Percentiles rank a stretch among this genome's conserved stretches.
Conservation (phyloP, 805 yeast species). For the Candida loeiensis region DNA sequence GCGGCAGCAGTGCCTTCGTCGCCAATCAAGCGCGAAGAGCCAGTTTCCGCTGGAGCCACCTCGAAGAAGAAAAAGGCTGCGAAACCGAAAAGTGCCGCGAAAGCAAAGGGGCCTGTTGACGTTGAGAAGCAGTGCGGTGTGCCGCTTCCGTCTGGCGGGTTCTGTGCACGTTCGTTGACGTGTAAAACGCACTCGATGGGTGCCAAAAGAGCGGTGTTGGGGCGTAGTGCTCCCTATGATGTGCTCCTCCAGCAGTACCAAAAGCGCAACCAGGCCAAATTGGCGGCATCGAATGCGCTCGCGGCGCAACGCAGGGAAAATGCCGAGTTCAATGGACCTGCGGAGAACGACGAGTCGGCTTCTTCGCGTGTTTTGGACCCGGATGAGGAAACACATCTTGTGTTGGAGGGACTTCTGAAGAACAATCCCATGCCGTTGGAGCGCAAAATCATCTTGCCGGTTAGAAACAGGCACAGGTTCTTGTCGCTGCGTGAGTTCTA, state of each 20-base stretch:
- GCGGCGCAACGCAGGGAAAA: constrained; percentile 75
- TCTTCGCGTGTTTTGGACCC: constrained; percentile 58
- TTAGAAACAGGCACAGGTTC: constrained; percentile 65
- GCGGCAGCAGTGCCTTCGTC: constrained; percentile 36
- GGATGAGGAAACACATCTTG: constrained; percentile 90
- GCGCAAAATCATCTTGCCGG: constrained; percentile 65
- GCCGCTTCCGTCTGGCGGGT: constrained; percentile 87
- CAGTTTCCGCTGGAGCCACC: constrained; percentile 10
- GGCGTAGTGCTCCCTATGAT: constrained; percentile 92
- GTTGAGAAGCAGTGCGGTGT: constrained; percentile 97
- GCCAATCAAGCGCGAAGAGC: constrained; percentile 8
- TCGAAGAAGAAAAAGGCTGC: constrained; percentile 32
- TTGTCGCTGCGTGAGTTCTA: constrained; percentile 91
- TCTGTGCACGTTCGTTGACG: constrained; percentile 91
- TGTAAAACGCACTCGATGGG: constrained; percentile 99
- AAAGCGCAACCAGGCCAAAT: constrained; percentile 85
- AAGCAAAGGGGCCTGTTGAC: constrained; percentile 79
- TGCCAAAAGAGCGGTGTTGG: constrained; percentile 91
- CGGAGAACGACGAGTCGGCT: constrained; percentile 19
- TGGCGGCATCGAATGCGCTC: constrained; percentile 77
- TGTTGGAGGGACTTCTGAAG: constrained; percentile 80
- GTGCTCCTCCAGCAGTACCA: constrained; percentile 84
- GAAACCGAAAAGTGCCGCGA: constrained; percentile 42
- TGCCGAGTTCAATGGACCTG: constrained; percentile 36
- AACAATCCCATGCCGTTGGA: constrained; percentile 84